Evolutionary conservation across 805 yeast species (phyloP), one percentile per base, ranked within the genome.

Genomic region (Myxozyma neotropica): DNA sequence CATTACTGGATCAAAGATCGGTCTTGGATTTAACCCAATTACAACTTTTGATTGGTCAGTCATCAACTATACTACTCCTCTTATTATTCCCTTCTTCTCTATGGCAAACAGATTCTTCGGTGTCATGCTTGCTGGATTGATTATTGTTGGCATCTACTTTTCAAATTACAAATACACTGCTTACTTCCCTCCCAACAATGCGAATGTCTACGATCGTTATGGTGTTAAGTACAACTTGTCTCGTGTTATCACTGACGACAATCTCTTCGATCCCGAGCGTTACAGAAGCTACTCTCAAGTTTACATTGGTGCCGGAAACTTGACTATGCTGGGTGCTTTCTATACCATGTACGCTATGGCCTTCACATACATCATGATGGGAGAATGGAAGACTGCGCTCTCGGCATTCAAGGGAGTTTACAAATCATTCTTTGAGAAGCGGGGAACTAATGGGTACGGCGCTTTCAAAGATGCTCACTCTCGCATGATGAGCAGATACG

Each of bases 11-110:
- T 76, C 82, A 6, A 65, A 74, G 15, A 73, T 81, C 10, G 91
- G 91, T n/a, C 73, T 86, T 57, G 90, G 89, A 15, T 69, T 84
- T 70, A 71, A 84, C 65, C 91, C 91, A 10, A 70, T 84, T 43
- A 82, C 88, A n/a, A 39, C 63, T 4, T 84, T 86, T 68, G 89
- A 86, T 72, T 86, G 89, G 88, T 17, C 57, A 13, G 63, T 59
- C 15, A 55, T 59, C 44, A 51, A 51, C 44, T 59, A 59, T 29
- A 27, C 56, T 12, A 51, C 55, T 2, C 63, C 63, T 7, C 52
- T 59, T 4, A 36, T 55, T 23, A 27, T 55, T 24, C 63, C 63
- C 19, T 59, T 59, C 42, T 59, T 54, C 35, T 23, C 59, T 6
- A 17, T 42, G 10, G 50, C 53, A 1, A 59, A 59, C 36, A 21